Evolutionary conservation across 2,329 filamentous ascomycete genomes (phyloP), one percentile per base, ranked within the genome.

Genomic region (Claviceps fusiformis): DNA sequence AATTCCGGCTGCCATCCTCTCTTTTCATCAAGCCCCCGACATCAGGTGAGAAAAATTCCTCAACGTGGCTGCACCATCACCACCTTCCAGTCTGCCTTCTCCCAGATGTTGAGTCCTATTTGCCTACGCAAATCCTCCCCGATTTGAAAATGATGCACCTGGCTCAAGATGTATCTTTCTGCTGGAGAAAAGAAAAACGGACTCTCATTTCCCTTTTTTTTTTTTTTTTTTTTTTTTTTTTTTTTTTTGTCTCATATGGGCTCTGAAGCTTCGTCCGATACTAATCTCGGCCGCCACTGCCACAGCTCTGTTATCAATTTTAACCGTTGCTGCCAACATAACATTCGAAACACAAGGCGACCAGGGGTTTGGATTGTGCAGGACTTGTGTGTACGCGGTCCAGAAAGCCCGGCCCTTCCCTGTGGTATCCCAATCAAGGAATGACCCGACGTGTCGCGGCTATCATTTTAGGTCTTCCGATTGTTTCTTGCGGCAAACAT

Each of bases 311-410:
- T 41, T 47, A 41, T 53, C 51, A 45, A 52, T n/a, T 15, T 50
- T 46, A 50, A 46, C 29, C 19, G 19, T 51, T n/a, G 39, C 33
- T 15, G 46, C 45, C 54, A 46, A 50, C 54, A 29, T 31, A 33
- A 29, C 11, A 51, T 54, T 47, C 55, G 54, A 57, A 55, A 57
- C 54, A 49, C 46, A 50, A 24, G 15, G 37, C 33, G 54, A 53
- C 51, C 49, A 52, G 53, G 47, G 51, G 53, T 31, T 24, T 24
- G 37, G 19, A 35, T n/a, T 37, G 35, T 29, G n/a, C 8, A 44
- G 17, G 33, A 10, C 27, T 44, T 44, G 24, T 33, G 13, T 47
- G 46, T n/a, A n/a, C 33, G 46, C 51, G 35, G 54, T 49, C 45
- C 24, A 24, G 37, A 50, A 43, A 50, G 29, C 33, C 46, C 31